phyloP scores from a whole-genome alignment of 306 rosid species.

The Pyrus betulifolia region DNA sequence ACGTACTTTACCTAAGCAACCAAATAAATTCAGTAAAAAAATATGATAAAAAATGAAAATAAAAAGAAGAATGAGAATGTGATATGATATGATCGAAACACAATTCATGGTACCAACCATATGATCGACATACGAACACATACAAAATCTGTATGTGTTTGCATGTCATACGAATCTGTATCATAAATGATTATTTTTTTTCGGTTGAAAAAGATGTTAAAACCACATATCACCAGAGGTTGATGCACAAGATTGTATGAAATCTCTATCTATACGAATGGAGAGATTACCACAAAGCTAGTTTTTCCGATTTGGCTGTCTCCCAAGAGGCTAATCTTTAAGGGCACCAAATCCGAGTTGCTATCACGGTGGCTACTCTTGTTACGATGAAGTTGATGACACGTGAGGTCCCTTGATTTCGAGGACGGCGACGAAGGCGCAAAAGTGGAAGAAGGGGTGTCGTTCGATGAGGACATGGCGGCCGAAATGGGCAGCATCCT shows the following conservation, averaged over 20 bases:
- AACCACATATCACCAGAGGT: too few species aligned
- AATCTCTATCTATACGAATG: not conserved
- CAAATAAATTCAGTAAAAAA: not conserved
- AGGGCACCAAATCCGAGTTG: constrained; percentile 64
- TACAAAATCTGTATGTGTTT: not conserved
- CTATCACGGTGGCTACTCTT: not conserved
- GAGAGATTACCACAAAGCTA: constrained; percentile 57
- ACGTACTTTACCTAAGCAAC: constrained; percentile 61
- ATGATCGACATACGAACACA: not conserved
- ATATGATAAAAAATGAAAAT: not conserved
- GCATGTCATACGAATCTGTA: not conserved
- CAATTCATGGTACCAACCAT: not conserved
- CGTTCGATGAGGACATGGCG: constrained; percentile 2
- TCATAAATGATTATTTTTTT: not conserved
- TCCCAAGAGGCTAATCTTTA: constrained; percentile 84
- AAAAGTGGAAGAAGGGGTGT: constrained; percentile 1
- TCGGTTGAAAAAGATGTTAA: too few species aligned
- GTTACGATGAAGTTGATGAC: not conserved
- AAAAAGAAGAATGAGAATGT: not conserved
- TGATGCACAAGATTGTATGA: not conserved
- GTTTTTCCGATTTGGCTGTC: constrained; percentile 85
- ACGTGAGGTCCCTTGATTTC: not conserved
- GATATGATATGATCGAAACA: not conserved
- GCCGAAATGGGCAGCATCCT: constrained; percentile 30
- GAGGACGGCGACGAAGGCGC: not conserved